These are phyloP conservation scores for Wickerhamomyces ciferrii DNA, from an alignment of 805 yeast species.

Conservation along the genomic window DNA sequence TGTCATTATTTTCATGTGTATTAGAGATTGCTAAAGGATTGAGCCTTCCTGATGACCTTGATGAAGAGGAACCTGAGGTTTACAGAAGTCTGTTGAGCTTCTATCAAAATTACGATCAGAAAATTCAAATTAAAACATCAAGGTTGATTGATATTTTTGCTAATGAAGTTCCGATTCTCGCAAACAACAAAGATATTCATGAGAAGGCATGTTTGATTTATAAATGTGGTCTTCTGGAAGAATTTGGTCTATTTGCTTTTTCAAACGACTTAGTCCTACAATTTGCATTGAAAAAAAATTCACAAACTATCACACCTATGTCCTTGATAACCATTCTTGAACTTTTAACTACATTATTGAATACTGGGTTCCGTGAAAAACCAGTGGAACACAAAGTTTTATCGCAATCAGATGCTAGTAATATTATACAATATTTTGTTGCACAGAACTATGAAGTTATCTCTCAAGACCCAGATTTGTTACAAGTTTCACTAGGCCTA, in stretches of 20 bases:
- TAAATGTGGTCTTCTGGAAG: constrained; percentile 59
- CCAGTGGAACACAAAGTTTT: constrained; percentile 2
- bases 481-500: constrained; percentile 46
- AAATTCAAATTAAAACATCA: constrained; percentile 34
- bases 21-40: constrained; percentile 70
- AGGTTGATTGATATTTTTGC: constrained; percentile 37
- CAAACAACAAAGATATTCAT: constrained; percentile 43
- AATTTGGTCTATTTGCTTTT: constrained; percentile 61
- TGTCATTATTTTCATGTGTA: constrained; percentile 57
- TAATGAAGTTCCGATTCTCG: constrained; percentile 29
- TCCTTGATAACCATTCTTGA: constrained; percentile 8
- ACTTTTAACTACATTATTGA: constrained; percentile 12
- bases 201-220: constrained; percentile 63
- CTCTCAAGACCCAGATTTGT: constrained; percentile 52
- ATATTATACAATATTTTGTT: constrained; percentile 14
- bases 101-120: constrained; percentile 46
- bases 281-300: constrained; percentile 31
- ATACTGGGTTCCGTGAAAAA: constrained; percentile 10
- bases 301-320: constrained; percentile 1
- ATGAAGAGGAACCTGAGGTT: constrained; percentile 21
- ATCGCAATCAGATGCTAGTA: constrained; percentile 6
- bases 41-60: constrained; percentile 50
- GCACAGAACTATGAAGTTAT: constrained; percentile 21
- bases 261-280: constrained; percentile 30
- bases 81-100: constrained; percentile 19